These are phyloP conservation scores for Thermothelomyces thermophilus DNA, from an alignment of 2,329 filamentous ascomycete species.

Conservation along the genomic window DNA sequence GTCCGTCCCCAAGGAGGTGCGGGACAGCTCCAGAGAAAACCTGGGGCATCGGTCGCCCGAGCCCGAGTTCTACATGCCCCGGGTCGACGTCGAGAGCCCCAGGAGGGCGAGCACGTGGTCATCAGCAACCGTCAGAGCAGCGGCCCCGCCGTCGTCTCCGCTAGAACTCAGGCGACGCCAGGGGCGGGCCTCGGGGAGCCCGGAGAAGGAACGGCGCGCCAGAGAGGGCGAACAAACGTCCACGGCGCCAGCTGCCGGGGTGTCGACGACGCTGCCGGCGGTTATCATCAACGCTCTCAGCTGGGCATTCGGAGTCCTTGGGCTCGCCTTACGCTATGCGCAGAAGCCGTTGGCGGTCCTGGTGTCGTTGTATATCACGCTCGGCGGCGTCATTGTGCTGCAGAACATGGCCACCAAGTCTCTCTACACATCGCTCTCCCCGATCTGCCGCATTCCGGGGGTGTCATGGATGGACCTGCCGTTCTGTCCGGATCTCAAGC, in stretches of 20 bases:
- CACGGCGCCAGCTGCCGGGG: conserved; percentile 23
- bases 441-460: conserved; percentile 64
- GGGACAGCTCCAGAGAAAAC: conserved; percentile 26
- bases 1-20: conserved; percentile 38
- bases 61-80: conserved; percentile 49
- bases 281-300: conserved; percentile 35
- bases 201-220: conserved; percentile 13
- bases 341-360: conserved; percentile 59
- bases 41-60: conserved; percentile 38
- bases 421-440: conserved; percentile 55
- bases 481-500: conserved; percentile 46
- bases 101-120: conserved; percentile 16
- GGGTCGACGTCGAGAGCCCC: conserved; percentile 36
- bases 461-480: conserved; percentile 54
- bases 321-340: conserved; percentile 52
- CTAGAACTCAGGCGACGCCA: conserved; percentile 18
- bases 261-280: conserved; percentile 31
- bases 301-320: conserved; percentile 51
- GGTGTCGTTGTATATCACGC: conserved; percentile 54
- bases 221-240: conserved; percentile 5
- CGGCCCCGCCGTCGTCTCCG: conserved; percentile 12
- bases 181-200: conserved; percentile 11
- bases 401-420: conserved; percentile 58
- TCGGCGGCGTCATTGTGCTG: conserved; percentile 52
- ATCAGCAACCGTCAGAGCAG: conserved; percentile 7